Percentiles rank a stretch among this genome's conserved stretches.
phyloP scores from a whole-genome alignment of 176 grass and related monocot species.

The Rhynchospora breviuscula region DNA sequence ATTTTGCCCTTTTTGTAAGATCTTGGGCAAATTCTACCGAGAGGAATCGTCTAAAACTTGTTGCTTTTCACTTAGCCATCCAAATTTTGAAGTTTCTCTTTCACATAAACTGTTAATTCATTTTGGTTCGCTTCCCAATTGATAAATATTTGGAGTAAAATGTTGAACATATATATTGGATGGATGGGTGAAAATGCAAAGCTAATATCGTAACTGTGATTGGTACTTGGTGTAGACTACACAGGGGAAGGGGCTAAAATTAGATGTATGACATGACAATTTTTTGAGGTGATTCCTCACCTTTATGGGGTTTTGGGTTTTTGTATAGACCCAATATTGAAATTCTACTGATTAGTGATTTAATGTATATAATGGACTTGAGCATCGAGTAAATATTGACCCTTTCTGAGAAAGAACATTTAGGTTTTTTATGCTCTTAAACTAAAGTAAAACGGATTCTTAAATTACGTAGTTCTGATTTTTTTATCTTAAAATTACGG shows the following conservation, averaged over 20 bases:
- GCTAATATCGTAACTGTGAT: neutral
- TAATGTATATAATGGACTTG: neutral
- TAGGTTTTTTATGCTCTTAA: neutral
- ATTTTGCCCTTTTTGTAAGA: neutral
- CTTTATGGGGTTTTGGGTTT: slow-evolving; percentile 30
- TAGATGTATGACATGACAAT: slow-evolving; percentile 30
- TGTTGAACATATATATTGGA: neutral
- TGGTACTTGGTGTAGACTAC: slow-evolving; percentile 4
- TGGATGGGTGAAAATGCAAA: neutral
- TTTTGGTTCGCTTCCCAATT: neutral
- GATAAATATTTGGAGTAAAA: neutral
- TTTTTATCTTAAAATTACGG: no score
- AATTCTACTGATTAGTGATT: neutral
- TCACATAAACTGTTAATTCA: neutral
- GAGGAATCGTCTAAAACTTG: neutral
- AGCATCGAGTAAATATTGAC: neutral
- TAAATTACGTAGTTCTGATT: neutral
- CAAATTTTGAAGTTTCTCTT: neutral
- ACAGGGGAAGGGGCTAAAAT: slow-evolving; percentile 27
- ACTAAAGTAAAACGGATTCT: neutral
- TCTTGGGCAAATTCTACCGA: neutral
- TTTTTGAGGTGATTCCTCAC: slow-evolving; percentile 23
- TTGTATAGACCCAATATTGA: neutral
- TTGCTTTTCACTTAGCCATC: slow-evolving; percentile 6
- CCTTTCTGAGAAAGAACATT: neutral